phyloP scores from a whole-genome alignment of 2,329 filamentous ascomycete species.

The Dactylellina drechsleri region DNA sequence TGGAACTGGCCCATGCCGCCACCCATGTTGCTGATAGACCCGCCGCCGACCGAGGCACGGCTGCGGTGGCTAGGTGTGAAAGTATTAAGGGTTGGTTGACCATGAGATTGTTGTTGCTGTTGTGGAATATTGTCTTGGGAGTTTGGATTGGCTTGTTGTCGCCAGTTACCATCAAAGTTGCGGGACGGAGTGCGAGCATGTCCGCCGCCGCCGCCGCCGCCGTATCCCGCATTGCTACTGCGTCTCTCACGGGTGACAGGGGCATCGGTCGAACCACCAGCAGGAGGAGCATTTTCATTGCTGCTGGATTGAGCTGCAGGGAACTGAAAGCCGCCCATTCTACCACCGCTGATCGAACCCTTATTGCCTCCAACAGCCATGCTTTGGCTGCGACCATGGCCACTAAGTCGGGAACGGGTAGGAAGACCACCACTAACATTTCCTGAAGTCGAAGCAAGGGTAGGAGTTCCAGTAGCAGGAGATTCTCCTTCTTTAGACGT shows the following conservation, averaged over 20 bases:
- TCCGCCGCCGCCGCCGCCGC: conserved; percentile 63
- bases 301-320: conserved; percentile 66
- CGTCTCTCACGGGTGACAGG: conserved; percentile 77
- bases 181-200: conserved; percentile 85
- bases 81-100: conserved; percentile 68
- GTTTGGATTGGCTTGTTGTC: conserved; percentile 71
- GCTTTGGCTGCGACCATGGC: conserved; percentile 84
- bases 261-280: conserved; percentile 58
- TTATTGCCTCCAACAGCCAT: conserved; percentile 74
- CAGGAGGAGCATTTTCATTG: conserved; percentile 66
- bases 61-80: conserved; percentile 94
- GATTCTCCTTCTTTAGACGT: conserved; percentile 46
- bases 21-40: conserved; percentile 83
- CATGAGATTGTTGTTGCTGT: conserved; percentile 60
- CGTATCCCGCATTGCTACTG: conserved; percentile 68
- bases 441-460: conserved; percentile 47
- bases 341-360: conserved; percentile 70
- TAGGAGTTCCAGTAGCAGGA: conserved; percentile 11
- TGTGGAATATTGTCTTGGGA: conserved; percentile 61
- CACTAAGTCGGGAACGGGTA: conserved; percentile 69
- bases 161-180: conserved; percentile 99
- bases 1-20: conserved; percentile 87
- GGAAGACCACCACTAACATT: conserved; percentile 55
- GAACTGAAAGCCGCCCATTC: conserved; percentile 76
- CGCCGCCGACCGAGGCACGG: conserved; percentile 80